A percentile compares a stretch with the other conserved stretches of the same genome.
phyloP scores from a whole-genome alignment of 352 stramenopile genomes.

The Globisporangium acanthophoron region DNA sequence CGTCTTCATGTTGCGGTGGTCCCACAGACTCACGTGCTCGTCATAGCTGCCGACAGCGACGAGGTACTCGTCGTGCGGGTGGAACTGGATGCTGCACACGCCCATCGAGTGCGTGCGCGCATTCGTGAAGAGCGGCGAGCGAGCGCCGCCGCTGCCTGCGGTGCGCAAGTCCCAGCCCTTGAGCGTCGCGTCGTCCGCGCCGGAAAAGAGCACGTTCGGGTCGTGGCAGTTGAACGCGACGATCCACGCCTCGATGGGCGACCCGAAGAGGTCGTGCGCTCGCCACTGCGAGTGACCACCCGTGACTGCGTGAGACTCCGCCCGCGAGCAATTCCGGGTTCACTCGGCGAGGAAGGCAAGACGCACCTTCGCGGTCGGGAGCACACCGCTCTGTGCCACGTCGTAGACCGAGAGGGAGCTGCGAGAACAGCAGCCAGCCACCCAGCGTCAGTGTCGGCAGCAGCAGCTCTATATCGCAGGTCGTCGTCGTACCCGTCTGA shows the following conservation, averaged over 20 bases:
- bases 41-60: constrained; percentile 84
- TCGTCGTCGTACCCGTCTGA: constrained; percentile 56
- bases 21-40: constrained; percentile 74
- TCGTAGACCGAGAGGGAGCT: constrained; percentile 11
- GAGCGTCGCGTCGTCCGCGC: constrained; percentile 68
- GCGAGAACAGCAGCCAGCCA: background rate
- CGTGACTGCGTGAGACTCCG: background rate
- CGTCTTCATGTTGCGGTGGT: constrained; percentile 53
- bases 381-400: constrained; percentile 10
- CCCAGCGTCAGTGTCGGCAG: background rate
- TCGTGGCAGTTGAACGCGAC: constrained; percentile 74
- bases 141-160: constrained; percentile 1
- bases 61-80: constrained; percentile 53
- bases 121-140: constrained; percentile 51
- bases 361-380: constrained; percentile 10
- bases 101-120: constrained; percentile 66
- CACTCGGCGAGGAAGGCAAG: background rate
- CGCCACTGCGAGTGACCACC: constrained; percentile 36
- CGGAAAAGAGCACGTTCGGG: constrained; percentile 72
- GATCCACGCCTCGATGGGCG: constrained; percentile 83
- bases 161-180: constrained; percentile 78
- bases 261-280: constrained; percentile 67
- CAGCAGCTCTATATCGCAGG: background rate
- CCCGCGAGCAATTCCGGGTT: background rate
- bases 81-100: constrained; percentile 83